Base-by-base conservation (phyloP, 2,329 filamentous ascomycete genomes). In the Talaromyces sp. region DNA sequence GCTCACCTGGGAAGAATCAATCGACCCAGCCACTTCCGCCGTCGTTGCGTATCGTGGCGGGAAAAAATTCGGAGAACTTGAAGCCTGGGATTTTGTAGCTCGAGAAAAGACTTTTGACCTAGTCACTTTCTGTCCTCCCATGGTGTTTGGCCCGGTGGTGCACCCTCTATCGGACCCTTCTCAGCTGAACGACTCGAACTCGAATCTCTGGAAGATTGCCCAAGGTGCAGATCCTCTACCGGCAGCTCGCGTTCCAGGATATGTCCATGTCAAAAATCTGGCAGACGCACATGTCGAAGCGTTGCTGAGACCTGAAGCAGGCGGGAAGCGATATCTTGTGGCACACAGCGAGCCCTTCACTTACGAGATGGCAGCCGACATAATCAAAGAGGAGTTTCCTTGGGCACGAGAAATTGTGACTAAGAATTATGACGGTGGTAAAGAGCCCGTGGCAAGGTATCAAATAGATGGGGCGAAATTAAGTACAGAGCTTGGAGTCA, bases 201-300 rank as follows among this genome's bases (percentile, higher is more conserved):
- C 71, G 0, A 70, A 72, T 62, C 67, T 81, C 0, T 80, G 77
- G 77, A 70, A 68, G 24, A 70, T 80, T 9, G 75, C 75, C 1
- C 69, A 60, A 0, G 77, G 76, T 4, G 65, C 64, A n/a, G 66
- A 68, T 51, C 73, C 66, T 1, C 58, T 81, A 0, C 79, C 80
- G 0, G 64, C 70, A 2, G 70, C 75, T 38, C 59, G 59, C 1
- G 59, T 61, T 9, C 59, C 59, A 2, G 55, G 55, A 13, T 82
- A 76, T 76, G 74, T 81, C 21, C 80, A 82, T 61, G 80, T 79
- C 0, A 67, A 80, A 5, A 79, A 82, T 63, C 66, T 82, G 1
- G 79, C 80, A 0, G 62, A 66, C 13, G 78, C 77, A 0, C 80
- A 82, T 63, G 74, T 79, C 1, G 73, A 76, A 50, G 78, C 80